A percentile compares a stretch with the other conserved stretches of the same genome.
Conservation (phyloP, 1,284 basidiomycete genomes). For the Malassezia psittaci region DNA sequence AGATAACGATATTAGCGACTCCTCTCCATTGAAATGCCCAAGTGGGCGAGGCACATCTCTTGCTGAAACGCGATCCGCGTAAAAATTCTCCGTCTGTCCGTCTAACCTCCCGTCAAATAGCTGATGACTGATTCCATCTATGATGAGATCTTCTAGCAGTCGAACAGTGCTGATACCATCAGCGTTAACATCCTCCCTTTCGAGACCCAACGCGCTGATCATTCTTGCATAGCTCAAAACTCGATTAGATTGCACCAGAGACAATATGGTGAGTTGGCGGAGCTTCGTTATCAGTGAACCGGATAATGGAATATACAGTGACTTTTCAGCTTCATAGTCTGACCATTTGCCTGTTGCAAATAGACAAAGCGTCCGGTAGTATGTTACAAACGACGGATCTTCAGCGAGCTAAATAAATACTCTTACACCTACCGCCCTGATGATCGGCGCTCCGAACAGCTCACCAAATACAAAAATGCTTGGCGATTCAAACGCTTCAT, state of each 20-base stretch:
- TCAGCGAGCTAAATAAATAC: conserved; percentile 1
- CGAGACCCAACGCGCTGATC: neutral
- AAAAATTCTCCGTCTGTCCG: neutral
- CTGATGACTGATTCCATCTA: neutral
- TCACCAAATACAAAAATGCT: neutral
- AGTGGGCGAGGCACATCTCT: conserved; percentile 3
- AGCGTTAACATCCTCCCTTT: neutral
- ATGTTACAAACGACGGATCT: neutral
- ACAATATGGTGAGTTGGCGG: conserved; percentile 12
- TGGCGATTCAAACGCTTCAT: neutral
- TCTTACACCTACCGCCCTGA: conserved; percentile 3
- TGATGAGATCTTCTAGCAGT: conserved; percentile 1
- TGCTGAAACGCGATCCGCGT: neutral
- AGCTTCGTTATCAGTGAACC: conserved; percentile 5
- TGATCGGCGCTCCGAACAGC: neutral
- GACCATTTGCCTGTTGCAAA: conserved; percentile 10
- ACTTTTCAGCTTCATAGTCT: neutral
- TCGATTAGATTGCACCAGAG: neutral
- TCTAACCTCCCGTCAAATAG: neutral
- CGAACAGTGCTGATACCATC: neutral
- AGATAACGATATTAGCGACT: neutral
- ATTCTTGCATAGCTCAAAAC: neutral
- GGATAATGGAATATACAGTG: neutral
- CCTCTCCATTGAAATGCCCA: neutral
- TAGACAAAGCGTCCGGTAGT: conserved; percentile 1